phyloP scores from a whole-genome alignment of 345 rosid genomes.

The Corchorus capsularis region DNA sequence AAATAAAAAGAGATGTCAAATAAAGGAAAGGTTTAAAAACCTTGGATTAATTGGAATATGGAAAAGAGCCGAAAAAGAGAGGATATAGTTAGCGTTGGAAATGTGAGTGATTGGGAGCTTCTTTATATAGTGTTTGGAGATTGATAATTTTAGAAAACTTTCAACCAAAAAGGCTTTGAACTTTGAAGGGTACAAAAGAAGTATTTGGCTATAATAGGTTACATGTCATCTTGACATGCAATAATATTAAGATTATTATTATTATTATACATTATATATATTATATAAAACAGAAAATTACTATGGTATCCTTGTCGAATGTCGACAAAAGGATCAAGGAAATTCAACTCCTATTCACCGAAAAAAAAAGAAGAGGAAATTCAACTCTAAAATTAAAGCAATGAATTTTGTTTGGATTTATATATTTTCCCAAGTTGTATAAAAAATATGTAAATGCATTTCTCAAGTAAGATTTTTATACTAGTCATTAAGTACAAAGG shows the following conservation, averaged over 20 bases:
- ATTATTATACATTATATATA: no score
- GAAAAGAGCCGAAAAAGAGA: not conserved
- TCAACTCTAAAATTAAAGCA: slow-evolving; percentile 11
- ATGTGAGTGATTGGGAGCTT: slow-evolving; percentile 12
- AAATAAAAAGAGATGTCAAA: not conserved
- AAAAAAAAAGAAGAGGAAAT: no score
- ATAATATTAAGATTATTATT: no score
- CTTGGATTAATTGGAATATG: slow-evolving; percentile 11
- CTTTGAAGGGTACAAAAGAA: not conserved
- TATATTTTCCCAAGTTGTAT: not conserved
- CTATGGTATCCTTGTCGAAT: slow-evolving; percentile 14
- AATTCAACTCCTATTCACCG: not conserved
- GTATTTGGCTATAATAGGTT: not conserved
- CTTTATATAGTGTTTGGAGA: slow-evolving; percentile 29
- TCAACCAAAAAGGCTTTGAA: not conserved
- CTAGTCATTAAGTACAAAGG: no score
- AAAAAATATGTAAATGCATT: not conserved
- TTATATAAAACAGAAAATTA: slow-evolving; percentile 14
- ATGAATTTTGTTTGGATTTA: not conserved
- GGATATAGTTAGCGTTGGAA: not conserved
- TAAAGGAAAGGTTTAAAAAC: slow-evolving; percentile 1
- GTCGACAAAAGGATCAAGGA: not conserved
- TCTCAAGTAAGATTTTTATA: no score
- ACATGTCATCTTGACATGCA: slow-evolving; percentile 14
- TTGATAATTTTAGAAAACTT: not conserved